Evolutionary conservation across 495 filamentous ascomycete species (phyloP), one percentile per base, ranked within the genome.

Genomic region (Tetracladium setigerum): DNA sequence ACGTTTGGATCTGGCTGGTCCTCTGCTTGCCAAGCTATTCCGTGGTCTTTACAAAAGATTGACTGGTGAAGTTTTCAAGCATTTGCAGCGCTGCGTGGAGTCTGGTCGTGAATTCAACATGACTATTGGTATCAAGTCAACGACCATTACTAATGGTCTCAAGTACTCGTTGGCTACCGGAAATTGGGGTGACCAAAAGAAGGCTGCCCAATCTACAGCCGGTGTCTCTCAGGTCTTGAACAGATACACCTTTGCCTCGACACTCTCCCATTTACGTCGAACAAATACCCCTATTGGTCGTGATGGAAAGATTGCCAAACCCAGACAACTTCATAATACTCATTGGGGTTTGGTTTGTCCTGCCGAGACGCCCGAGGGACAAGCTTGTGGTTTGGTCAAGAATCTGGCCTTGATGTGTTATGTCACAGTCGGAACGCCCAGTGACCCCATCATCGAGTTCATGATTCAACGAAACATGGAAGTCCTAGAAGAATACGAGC

Each of bases 171-270:
- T 99, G 36, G 90, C 92, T n/a, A 99, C 92, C 7, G 92, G 92
- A 47, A 99, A 99, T 66, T 99, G 92, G 92, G 94, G 94, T 50
- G 92, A 97, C 51, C 92, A 97, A 67, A 99, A 96, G 77, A 97
- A 97, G 72, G 91, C 92, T 15, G 86, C 84, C 54, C 84, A 79
- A 54, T 83, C 89, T 1, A 97, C 95, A 53, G 92, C 92, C 41
- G 92, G 92, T 68, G 92, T 99, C 24, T 96, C 91, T 9, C 92
- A 99, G 67, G 94, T 99, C 67, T 72, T 99, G 44, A 97, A 95
- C 73, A 81, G 92, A 58, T 97, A 97, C 60, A 97, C 94, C 0
- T 99, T 92, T 60, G 84, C 94, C 15, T 97, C 94, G 27, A 95
- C 89, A 2, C 67, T 99, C 16, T 97, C 94, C 5, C 94, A 97